A percentile compares a stretch with the other conserved stretches of the same genome.
Conservation (phyloP, 2,329 filamentous ascomycete species). For the Tympanopsis confertula region DNA sequence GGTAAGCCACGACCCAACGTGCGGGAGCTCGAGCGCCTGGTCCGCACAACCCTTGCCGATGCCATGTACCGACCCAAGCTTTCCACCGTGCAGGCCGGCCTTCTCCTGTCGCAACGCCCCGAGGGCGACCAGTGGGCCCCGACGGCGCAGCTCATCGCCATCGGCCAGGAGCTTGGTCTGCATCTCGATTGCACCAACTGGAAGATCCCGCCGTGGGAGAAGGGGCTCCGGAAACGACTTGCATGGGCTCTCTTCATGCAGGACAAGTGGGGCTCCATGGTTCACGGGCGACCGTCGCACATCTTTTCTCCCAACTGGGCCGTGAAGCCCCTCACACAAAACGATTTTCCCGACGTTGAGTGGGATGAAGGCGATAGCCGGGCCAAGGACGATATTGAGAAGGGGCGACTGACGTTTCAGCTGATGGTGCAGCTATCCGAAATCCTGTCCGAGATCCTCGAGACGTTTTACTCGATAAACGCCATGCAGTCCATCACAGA, state of each 20-base stretch:
- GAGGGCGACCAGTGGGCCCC: conserved; percentile 73
- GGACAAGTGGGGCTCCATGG: conserved; percentile 80
- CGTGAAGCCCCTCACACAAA: conserved; percentile 31
- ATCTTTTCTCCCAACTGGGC: conserved; percentile 54
- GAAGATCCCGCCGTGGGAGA: conserved; percentile 83
- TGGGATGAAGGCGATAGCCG: conserved; percentile 9
- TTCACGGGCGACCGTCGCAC: conserved; percentile 45
- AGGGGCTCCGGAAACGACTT: conserved; percentile 70
- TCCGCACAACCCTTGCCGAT: conserved; percentile 60
- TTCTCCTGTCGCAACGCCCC: conserved; percentile 63
- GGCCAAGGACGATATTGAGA: neutral
- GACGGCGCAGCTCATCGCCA: conserved; percentile 77
- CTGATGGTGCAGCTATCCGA: neutral
- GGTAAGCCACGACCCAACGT: conserved; percentile 58
- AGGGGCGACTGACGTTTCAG: neutral
- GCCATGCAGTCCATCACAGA: neutral
- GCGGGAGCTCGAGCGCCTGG: conserved; percentile 61
- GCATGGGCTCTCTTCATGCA: conserved; percentile 92
- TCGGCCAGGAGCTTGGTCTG: conserved; percentile 76
- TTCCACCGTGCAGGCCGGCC: conserved; percentile 66
- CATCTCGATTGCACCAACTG: conserved; percentile 79
- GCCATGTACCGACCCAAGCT: conserved; percentile 75
- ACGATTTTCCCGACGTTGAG: conserved; percentile 37
- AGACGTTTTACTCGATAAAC: neutral
- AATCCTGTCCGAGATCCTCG: neutral